Base-by-base conservation (phyloP, 108 stramenopile genomes). In the Conticribra weissflogii region DNA sequence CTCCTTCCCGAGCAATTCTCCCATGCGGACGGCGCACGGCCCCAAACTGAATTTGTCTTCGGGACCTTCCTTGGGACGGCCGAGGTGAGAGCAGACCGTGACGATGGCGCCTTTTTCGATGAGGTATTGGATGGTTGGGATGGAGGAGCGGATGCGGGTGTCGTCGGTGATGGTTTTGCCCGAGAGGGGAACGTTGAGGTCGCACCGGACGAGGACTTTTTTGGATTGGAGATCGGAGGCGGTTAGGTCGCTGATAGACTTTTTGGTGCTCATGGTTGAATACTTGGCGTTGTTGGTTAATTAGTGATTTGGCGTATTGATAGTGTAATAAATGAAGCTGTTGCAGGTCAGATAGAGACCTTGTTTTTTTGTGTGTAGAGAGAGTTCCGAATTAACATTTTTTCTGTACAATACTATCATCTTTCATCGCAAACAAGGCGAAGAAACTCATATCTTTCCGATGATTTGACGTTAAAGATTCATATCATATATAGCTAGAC, bases 81-180 rank as follows among this genome's bases (percentile, higher is more conserved):
- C 98, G 84, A 99, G 92, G 87, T 99, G 98, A 33, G 97, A 98
- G 90, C 98, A 97, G 60, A 98, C 93, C 49, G 94, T 84, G 76
- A 96, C 95, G 66, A 91, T 96, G 68, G 99, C 99, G 72, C 97
- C 99, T 88, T 97, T 97, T 54, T 68, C 66, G 80, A 88, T 86
- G 58, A 98, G 89, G 88, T 90, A 97, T 73, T 98, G 90, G 66
- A 99, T 96, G 81, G 98, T 97, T 31, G 99, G 99, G 70, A 99
- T 86, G 59, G 97, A 96, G 15, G 95, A 93, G 33, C 97, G 96
- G 88, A 99, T 98, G 71, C 99, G 96, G 63, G 98, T 98, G 78
- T 98, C 97, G 66, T 99, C 98, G 54, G 96, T 97, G 86, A 99
- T 98, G 51, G 75, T 94, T 85, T 92, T 91, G 72, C 91, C 96